Evolutionary conservation across 495 filamentous ascomycete genomes (phyloP).

Genomic region (Daldinia vernicosa): DNA sequence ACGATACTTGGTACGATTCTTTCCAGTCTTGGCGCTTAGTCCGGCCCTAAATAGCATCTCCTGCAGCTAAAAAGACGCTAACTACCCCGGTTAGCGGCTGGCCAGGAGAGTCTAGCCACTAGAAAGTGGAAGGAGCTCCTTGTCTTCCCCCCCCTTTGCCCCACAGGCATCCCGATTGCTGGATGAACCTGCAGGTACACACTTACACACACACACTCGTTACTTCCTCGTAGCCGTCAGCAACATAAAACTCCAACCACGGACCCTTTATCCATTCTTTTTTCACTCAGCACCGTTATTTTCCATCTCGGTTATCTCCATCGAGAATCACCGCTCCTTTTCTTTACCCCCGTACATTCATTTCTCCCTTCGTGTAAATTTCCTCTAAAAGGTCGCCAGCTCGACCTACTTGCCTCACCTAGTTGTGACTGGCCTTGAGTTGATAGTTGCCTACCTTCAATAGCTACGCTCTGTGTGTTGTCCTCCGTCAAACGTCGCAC

Average conservation of each 20-base stretch:
- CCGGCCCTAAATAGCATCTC: constrained; percentile 25
- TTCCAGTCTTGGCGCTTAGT: constrained; percentile 25
- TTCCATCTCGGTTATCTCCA: constrained; percentile 6
- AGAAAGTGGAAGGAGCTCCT: constrained; percentile 19
- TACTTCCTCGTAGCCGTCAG: constrained; percentile 1
- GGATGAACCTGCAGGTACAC: constrained; percentile 17
- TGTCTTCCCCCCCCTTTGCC: constrained; percentile 23
- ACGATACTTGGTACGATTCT: constrained; percentile 6
- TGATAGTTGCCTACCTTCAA: constrained; percentile 3
- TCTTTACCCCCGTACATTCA: constrained; percentile 39
- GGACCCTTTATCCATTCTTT: constrained; percentile 25
- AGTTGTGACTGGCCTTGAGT: constrained; percentile 31
- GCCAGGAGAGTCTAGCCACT: constrained; percentile 24
- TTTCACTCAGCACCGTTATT: constrained; percentile 14
- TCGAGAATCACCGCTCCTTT: constrained; percentile 43
- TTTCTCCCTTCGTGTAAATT: constrained; percentile 41
- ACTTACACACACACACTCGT: neutral
- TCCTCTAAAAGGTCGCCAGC: constrained; percentile 50
- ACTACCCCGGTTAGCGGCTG: constrained; percentile 16
- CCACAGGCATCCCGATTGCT: constrained; percentile 38
- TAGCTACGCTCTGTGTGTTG: neutral
- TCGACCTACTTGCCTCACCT: constrained; percentile 44
- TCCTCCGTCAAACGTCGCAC: constrained; percentile 32
- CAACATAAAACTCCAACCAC: constrained; percentile 23
- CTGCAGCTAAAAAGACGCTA: constrained; percentile 19